Conservation (phyloP, 129 eudicot genomes). For the Lonicera japonica region DNA sequence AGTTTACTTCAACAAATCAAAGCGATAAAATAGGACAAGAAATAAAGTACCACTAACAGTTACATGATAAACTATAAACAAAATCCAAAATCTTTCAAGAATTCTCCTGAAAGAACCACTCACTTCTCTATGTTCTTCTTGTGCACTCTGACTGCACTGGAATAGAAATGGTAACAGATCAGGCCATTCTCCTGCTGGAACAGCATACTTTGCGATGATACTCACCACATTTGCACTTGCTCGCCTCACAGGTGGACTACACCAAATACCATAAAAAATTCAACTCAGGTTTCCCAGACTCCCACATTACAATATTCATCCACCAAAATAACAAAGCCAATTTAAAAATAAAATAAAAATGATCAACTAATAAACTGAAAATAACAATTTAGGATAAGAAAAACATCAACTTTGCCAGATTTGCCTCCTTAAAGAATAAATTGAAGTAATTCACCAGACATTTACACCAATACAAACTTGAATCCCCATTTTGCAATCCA, state of each 20-base stretch:
- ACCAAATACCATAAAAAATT: conserved; percentile 8
- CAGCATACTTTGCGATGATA: conserved; percentile 89
- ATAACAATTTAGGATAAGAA: neutral
- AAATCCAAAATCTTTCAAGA: neutral
- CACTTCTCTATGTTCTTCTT: conserved; percentile 97
- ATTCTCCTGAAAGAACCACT: neutral
- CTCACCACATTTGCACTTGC: conserved; percentile 99
- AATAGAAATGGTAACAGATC: conserved; percentile 90
- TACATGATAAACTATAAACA: neutral
- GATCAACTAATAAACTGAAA: neutral
- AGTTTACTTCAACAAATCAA: neutral
- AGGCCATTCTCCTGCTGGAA: conserved; percentile 97
- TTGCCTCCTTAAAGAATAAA: no score
- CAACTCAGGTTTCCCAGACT: neutral
- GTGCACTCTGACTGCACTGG: conserved; percentile 96
- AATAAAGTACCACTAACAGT: neutral
- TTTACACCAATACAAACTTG: no score
- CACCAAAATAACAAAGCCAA: neutral
- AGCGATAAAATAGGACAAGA: neutral
- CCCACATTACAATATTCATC: neutral
- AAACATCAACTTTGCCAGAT: neutral
- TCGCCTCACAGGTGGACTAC: conserved; percentile 91
- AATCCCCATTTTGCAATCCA: no score
- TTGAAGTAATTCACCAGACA: no score
- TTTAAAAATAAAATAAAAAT: neutral